Conservation (phyloP, 805 yeast genomes). For the Yarrowia sp. region DNA sequence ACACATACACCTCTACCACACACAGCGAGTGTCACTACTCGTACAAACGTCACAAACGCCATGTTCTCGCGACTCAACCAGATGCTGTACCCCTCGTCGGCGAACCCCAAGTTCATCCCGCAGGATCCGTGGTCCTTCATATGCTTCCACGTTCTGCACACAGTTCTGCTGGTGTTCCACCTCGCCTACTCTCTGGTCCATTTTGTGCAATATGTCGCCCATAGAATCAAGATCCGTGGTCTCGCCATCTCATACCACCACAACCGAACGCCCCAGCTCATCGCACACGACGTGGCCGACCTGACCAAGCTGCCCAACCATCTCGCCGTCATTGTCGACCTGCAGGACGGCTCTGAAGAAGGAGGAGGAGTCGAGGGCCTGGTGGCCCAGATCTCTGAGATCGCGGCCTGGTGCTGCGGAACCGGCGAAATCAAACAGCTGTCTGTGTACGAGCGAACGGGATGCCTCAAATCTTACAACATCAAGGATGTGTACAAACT, state of each 20-base stretch:
- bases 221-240: conserved; percentile 21
- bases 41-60: neutral
- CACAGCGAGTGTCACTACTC: conserved; percentile 5
- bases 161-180: conserved; percentile 29
- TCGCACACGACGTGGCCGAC: conserved; percentile 75
- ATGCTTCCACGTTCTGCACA: conserved; percentile 28
- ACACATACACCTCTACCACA: conserved; percentile 8
- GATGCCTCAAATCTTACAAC: conserved; percentile 50
- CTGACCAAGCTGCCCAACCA: conserved; percentile 75
- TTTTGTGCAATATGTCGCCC: conserved; percentile 13
- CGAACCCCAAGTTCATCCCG: conserved; percentile 23
- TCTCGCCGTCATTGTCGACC: conserved; percentile 70
- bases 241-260: conserved; percentile 32
- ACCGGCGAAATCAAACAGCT: conserved; percentile 69
- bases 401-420: conserved; percentile 84
- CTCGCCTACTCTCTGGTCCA: conserved; percentile 26
- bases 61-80: conserved; percentile 21
- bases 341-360: conserved; percentile 73
- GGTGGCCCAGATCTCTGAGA: conserved; percentile 70
- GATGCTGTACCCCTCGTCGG: conserved; percentile 25
- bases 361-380: conserved; percentile 87
- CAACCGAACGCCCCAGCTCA: conserved; percentile 60
- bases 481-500: conserved; percentile 49
- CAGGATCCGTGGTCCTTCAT: conserved; percentile 9
- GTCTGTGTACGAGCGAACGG: conserved; percentile 76